Percentiles rank a stretch among this genome's conserved stretches.
These are phyloP conservation scores for Aureobasidium subglaciale DNA, from an alignment of 2,329 filamentous ascomycete species.

Conservation along the genomic window DNA sequence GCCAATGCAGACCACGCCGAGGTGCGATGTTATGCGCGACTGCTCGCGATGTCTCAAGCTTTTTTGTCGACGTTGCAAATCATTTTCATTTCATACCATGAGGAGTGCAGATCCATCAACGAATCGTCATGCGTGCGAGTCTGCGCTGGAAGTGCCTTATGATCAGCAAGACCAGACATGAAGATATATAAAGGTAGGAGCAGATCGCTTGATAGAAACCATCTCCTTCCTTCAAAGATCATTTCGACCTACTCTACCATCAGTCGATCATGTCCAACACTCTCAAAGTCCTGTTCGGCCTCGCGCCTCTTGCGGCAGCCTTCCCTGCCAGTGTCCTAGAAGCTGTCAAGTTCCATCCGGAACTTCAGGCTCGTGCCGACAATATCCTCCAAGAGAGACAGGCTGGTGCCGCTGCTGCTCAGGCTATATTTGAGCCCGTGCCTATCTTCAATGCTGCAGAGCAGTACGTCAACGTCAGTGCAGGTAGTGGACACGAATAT, in stretches of 20 bases:
- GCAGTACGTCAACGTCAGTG: constrained; percentile 26
- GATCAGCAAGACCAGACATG: not conserved
- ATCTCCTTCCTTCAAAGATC: not conserved
- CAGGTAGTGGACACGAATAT: constrained; percentile 21
- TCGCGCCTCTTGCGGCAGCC: not conserved
- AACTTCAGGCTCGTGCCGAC: not conserved
- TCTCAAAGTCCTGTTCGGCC: not conserved
- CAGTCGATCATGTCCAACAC: not conserved
- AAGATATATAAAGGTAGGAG: not conserved
- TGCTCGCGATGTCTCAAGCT: not conserved
- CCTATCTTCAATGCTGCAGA: constrained; percentile 24
- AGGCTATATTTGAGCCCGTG: not conserved
- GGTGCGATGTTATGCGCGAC: not conserved
- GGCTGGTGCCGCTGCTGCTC: not conserved
- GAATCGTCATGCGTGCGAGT: too few relatives aligned
- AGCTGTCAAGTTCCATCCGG: not conserved
- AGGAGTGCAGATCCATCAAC: not conserved
- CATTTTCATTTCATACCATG: not conserved
- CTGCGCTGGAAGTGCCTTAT: not conserved
- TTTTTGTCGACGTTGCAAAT: not conserved
- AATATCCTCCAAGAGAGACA: constrained; percentile 10
- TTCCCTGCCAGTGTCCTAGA: constrained; percentile 1
- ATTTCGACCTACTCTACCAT: not conserved
- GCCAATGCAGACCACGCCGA: not conserved
- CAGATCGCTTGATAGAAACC: not conserved